A percentile compares a stretch with the other conserved stretches of the same genome.
These are phyloP conservation scores for Nicotiana knightiana DNA, from an alignment of 257 asterid species.

Conservation along the genomic window DNA sequence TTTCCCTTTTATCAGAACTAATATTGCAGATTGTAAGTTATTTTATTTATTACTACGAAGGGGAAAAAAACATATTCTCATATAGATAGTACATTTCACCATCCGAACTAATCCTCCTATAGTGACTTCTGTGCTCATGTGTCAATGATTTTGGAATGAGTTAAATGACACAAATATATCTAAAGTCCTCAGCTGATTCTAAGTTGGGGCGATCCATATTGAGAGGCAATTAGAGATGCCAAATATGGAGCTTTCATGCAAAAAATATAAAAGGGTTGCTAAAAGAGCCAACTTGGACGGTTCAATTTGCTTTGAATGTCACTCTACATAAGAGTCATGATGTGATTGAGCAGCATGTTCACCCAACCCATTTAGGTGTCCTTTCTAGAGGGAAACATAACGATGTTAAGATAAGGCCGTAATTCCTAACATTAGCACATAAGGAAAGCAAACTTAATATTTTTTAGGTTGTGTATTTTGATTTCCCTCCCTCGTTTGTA, in stretches of 20 bases:
- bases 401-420: background rate
- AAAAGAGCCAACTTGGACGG: background rate
- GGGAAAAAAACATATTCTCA: background rate
- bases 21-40: background rate
- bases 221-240: background rate
- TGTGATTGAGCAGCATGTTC: background rate
- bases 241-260: background rate
- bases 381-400: background rate
- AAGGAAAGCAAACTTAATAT: no score
- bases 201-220: background rate
- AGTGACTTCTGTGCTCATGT: background rate
- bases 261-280: background rate
- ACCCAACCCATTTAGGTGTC: background rate
- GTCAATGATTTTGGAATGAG: background rate
- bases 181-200: background rate
- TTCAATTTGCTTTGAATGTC: no score
- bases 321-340: background rate
- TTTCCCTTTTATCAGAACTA: no score
- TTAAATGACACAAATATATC: background rate
- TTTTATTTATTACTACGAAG: background rate
- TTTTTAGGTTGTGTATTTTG: no score
- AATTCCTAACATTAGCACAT: no score
- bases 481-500: no score
- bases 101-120: background rate
- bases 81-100: background rate